Conservation (phyloP, 2,329 filamentous ascomycete genomes). For the Helminthosporium solani region DNA sequence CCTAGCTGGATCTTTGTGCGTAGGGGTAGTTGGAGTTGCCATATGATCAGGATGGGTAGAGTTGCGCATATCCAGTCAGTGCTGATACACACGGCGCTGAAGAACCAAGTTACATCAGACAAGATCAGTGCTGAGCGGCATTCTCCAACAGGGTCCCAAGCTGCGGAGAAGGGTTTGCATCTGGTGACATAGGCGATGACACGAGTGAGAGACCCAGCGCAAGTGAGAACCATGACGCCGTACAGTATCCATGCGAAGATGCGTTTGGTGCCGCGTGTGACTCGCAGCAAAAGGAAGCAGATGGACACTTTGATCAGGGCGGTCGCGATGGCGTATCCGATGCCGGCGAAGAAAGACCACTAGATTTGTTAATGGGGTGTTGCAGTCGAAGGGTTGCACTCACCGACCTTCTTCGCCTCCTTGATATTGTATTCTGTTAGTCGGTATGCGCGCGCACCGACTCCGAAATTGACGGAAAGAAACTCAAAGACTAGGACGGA, state of each 20-base stretch:
- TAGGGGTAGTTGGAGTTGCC: background rate
- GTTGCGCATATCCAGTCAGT: constrained; percentile 2
- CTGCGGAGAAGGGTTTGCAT: constrained; percentile 1
- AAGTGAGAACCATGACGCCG: background rate
- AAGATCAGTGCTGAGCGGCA: background rate
- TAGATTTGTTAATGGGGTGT: background rate
- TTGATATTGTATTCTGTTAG: background rate
- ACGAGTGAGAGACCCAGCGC: background rate
- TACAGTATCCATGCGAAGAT: constrained; percentile 1
- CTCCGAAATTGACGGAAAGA: constrained; percentile 2
- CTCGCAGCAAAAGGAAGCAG: constrained; percentile 1
- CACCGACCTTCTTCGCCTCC: background rate
- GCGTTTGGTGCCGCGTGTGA: background rate
- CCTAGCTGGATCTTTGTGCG: constrained; percentile 1
- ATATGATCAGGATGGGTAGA: background rate
- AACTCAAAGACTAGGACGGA: constrained; percentile 2
- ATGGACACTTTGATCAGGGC: constrained; percentile 4
- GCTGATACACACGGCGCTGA: constrained; percentile 1
- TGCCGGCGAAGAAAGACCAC: constrained; percentile 1
- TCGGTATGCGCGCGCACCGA: background rate
- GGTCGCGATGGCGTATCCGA: constrained; percentile 2
- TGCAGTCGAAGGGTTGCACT: background rate
- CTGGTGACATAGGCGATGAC: background rate
- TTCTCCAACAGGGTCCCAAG: background rate
- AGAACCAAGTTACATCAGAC: background rate